These are phyloP conservation scores for Salix suchowensis DNA, from an alignment of 345 rosid species.

Conservation along the genomic window DNA sequence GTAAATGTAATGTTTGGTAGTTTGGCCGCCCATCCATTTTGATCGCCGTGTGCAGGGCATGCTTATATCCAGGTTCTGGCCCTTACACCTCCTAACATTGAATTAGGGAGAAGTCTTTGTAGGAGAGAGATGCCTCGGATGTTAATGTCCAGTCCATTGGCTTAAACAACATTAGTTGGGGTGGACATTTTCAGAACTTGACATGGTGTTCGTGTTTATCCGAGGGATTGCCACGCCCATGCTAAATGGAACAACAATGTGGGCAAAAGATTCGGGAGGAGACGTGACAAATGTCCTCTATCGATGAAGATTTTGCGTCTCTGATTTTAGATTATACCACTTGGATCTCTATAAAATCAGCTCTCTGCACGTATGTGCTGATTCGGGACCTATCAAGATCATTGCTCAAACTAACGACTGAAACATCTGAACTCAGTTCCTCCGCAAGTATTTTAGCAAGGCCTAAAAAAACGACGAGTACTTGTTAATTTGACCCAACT, in stretches of 20 bases:
- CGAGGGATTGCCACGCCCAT: not conserved
- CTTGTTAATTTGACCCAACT: too few species aligned
- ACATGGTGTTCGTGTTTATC: not conserved
- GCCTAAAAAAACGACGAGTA: too few species aligned
- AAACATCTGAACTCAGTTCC: too few species aligned
- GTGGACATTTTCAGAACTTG: not conserved
- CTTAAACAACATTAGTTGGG: not conserved
- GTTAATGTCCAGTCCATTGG: not conserved
- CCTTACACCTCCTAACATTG: not conserved
- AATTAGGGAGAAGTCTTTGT: not conserved
- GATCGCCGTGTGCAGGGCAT: not conserved
- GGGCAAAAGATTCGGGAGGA: not conserved
- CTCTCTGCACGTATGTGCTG: not conserved
- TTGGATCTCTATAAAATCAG: not conserved
- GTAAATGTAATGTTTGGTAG: not conserved
- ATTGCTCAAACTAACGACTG: too few species aligned
- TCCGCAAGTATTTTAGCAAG: too few species aligned
- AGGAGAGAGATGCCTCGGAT: not conserved
- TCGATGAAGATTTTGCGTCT: not conserved
- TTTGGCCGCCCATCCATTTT: not conserved
- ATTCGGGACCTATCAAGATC: not conserved
- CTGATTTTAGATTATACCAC: not conserved
- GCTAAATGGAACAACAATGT: not conserved
- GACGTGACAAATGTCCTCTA: not conserved
- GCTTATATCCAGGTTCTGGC: not conserved